Percentiles rank a stretch among this genome's conserved stretches.
These are phyloP conservation scores for Penicillium argentinense DNA, from an alignment of 495 filamentous ascomycete genomes.

Conservation along the genomic window DNA sequence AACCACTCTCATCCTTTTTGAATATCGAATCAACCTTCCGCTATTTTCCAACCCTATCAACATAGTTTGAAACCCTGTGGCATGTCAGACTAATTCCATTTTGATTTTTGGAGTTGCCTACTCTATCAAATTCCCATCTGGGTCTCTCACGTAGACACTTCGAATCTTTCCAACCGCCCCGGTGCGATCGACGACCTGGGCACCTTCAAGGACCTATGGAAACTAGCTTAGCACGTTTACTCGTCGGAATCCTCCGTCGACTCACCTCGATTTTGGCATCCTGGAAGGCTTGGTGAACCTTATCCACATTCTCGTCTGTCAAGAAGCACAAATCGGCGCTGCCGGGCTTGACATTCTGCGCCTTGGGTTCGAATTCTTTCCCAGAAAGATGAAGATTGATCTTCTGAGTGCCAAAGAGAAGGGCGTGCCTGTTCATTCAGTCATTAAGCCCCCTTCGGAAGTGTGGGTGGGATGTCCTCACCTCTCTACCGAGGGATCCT, in stretches of 20 bases:
- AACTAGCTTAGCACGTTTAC: slow-evolving; percentile 2
- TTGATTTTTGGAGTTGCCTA: too few species aligned
- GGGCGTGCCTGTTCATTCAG: slow-evolving; percentile 41
- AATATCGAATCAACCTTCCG: too few species aligned
- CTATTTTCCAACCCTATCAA: too few species aligned
- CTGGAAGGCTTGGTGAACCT: slow-evolving; percentile 32
- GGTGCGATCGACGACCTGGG: slow-evolving; percentile 47
- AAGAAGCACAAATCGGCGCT: slow-evolving; percentile 57
- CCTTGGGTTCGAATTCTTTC: slow-evolving; percentile 57
- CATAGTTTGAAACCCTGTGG: too few species aligned
- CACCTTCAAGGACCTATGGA: slow-evolving; percentile 37
- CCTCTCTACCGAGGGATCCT: slow-evolving; percentile 31
- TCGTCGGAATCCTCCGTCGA: background rate
- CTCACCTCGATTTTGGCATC: slow-evolving; percentile 39
- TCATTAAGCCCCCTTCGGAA: too few species aligned
- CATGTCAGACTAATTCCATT: too few species aligned
- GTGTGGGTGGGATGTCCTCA: too few species aligned
- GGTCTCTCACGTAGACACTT: slow-evolving; percentile 56
- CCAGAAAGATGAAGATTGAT: slow-evolving; percentile 55
- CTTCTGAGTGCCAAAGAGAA: slow-evolving; percentile 52
- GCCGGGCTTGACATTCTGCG: slow-evolving; percentile 44
- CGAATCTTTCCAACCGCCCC: slow-evolving; percentile 49
- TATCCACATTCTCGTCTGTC: slow-evolving; percentile 42
- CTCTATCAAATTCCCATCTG: slow-evolving; percentile 59
- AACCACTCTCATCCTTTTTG: too few species aligned